These are phyloP conservation scores for Exophiala aquamarina DNA, from an alignment of 2,329 filamentous ascomycete genomes.

Conservation along the genomic window DNA sequence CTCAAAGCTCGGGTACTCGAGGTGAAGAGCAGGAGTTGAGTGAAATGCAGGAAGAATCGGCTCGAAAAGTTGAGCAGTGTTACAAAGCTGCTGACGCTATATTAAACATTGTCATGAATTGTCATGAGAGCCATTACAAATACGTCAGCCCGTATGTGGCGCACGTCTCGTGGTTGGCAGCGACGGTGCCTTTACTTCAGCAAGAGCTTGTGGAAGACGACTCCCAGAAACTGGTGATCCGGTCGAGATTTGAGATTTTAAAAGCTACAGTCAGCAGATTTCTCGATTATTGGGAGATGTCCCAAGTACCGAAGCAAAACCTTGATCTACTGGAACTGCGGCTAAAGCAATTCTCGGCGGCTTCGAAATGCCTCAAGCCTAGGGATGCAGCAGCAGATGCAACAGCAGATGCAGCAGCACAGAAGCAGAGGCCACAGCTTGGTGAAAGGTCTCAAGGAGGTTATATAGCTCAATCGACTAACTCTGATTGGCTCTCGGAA, in stretches of 20 bases:
- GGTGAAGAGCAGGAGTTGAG: neutral
- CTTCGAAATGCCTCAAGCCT: constrained; percentile 1
- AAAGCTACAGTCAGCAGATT: constrained; percentile 30
- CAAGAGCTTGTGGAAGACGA: constrained; percentile 24
- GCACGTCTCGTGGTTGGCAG: constrained; percentile 35
- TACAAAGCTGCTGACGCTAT: constrained; percentile 34
- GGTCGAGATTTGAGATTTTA: constrained; percentile 27
- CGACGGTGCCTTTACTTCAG: constrained; percentile 25
- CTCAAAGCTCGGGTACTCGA: neutral
- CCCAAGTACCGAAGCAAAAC: constrained; percentile 31
- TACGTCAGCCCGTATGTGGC: constrained; percentile 36
- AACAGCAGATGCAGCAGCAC: neutral
- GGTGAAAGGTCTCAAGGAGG: too few species aligned
- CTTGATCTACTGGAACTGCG: constrained; percentile 26
- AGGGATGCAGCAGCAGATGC: neutral
- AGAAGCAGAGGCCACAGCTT: too few species aligned
- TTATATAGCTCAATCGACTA: too few species aligned
- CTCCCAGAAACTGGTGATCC: constrained; percentile 12
- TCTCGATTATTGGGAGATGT: constrained; percentile 31
- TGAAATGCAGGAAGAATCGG: constrained; percentile 2
- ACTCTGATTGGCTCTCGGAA: too few species aligned
- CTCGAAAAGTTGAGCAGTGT: constrained; percentile 25
- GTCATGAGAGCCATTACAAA: constrained; percentile 25
- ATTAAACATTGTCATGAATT: constrained; percentile 29
- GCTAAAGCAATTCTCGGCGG: constrained; percentile 2